Evolutionary conservation across 352 stramenopile species (phyloP), one percentile per base, ranked within the genome.

Genomic region (Globisporangium spiculum): DNA sequence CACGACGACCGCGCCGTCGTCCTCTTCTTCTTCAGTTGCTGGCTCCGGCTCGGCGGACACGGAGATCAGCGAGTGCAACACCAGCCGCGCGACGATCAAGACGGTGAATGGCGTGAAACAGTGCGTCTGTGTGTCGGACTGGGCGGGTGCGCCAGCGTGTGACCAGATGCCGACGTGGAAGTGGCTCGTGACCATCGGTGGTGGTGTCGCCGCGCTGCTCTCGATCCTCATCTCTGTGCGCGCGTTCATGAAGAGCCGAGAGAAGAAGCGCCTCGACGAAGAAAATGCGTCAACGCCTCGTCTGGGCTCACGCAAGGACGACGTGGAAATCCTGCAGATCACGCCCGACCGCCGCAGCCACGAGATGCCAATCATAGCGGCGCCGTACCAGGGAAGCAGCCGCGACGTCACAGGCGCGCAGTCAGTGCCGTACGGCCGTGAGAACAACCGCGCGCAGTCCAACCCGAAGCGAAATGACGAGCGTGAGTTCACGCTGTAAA

Each of bases 91-190:
- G 7, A 84, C 64, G 44, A 60, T 88, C 36, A 78, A 88, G 56
- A 54, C 66, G 0, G 75, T 90, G 1, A 66, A 89, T 20, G 80
- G 76, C n/a, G 56, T 72, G 24, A 65, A 72, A 30, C 67, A 68
- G 18, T 91, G 83, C 32, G 80, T 88, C 24, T 91, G 83, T 55
- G 80, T 87, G 18, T 88, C 79, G 44, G 83, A 89, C 65, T 91
- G 83, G 83, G 75, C 76, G 1, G 78, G 83, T 27, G 77, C 83
- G 38, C 83, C 83, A 0, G 70, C 75, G 44, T 91, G 83, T 50
- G 74, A 84, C 56, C 74, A 70, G 56, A 84, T 80, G 76, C 80
- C 83, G 2, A 68, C 79, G 27, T 91, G 83, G 83, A 91, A 91
- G 65, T 88, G 78, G 78, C 26, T 85, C 36, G 72, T 89, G 3